Evolutionary conservation across 176 grass and related monocot genomes (phyloP), one percentile per base, ranked within the genome.

Genomic region (Ananas comosus): DNA sequence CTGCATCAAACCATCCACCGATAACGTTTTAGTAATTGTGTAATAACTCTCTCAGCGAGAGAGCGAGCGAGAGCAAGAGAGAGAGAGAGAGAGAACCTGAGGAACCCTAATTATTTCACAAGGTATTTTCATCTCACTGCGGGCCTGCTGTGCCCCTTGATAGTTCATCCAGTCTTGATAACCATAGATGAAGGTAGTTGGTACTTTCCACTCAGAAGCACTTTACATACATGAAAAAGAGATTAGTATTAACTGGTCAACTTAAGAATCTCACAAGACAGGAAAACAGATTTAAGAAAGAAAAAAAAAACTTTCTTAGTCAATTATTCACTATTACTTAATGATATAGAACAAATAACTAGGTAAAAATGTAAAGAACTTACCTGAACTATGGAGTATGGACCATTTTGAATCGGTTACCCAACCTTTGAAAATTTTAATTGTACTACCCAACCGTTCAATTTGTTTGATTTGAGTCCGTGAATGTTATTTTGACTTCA

Each of bases 171-270:
- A 97, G 67, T 97, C 93, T 66, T 97, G 51, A 4, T 92, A 67
- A 16, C 93, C 93, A 77, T 97, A 97, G 69, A 97, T 90, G 77
- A 97, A 97, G 64, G 93, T 97, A 66, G 93, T 92, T 3, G 93
- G 89, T 61, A 92, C 86, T 68, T 92, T 97, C 93, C 89, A 97
- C 24, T 92, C 86, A 0, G 89, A 89, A 49, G 93, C 93, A 58
- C 93, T 97, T 97, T 83, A 27, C 27, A 59, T 83, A 54, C 11
- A 50, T 13, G 13, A 72, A 72, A 19, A 13, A 56, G 47, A 13
- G 12, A 72, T 52, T 49, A 10, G 13, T 49, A 5, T 9, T 53
- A 28, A 72, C 12, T 52, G 25, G 27, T 10, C 54, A 28, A 70
- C n/a, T 17, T 17, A 57, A 57, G n/a, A 7, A 17, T 17, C 53